Base-by-base conservation (phyloP, 164 flowering plant genomes). In the Vitis rotundifolia region DNA sequence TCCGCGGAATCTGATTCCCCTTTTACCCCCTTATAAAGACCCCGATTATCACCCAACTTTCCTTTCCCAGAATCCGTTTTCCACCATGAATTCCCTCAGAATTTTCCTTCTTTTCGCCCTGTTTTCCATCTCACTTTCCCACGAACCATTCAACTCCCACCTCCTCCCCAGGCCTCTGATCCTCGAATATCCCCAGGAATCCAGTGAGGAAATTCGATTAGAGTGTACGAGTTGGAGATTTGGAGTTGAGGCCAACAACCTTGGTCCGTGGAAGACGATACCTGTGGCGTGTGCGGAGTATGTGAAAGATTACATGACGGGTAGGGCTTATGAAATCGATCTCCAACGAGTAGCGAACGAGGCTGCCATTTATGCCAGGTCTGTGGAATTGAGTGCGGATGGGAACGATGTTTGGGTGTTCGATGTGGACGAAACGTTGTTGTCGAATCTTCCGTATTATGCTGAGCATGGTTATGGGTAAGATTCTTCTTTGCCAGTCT, bases 371-470 rank as follows among this genome's bases (percentile, higher is more conserved):
- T 89, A 68, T 64, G 97, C 97, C 0, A 81, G 68, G 67, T 77
- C 77, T 14, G 74, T 88, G 2, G 71, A 75, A 52, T 78, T 89
- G 80, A 68, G 49, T 11, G 88, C 58, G 1, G 98, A 95, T 73
- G 93, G 95, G 1, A 89, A 78, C 54, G 95, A 91, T 78, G 91
- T 69, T 64, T 95, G 99, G 98, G 64, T 95, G 44, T 93, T 95
- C 59, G 98, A 95, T 71, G 70, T 95, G 11, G 99, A 93, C 71
- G 97, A 95, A 77, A 95, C 99, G 49, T 64, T 91, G 78, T 80
- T 95, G 29, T 91, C 97, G 5, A 88, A 93, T 86, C 88, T 95
- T 37, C 98, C 97, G 10, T 95, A 91, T 68, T 93, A 93, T 63
- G 76, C 78, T 1, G 82, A 85, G 0, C 97, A 91, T 70, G 87